Evolutionary conservation across 2,329 filamentous ascomycete species (phyloP).

Genomic region (Xylariaceae sp.): DNA sequence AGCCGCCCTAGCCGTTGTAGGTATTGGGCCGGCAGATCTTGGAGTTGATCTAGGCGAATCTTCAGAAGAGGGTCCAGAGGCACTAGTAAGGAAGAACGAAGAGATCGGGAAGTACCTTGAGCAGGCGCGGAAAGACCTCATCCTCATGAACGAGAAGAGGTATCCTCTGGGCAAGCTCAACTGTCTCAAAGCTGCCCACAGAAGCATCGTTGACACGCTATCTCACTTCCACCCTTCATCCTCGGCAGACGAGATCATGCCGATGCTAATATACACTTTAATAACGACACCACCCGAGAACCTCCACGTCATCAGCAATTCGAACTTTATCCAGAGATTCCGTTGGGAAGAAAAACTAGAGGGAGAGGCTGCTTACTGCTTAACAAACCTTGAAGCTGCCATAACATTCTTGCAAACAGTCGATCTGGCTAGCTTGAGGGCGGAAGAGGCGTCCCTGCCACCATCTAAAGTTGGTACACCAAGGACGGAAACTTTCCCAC

Average conservation of each 20-base stretch:
- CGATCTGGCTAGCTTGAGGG: conserved; percentile 84
- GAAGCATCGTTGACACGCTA: conserved; percentile 89
- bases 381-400: conserved; percentile 94
- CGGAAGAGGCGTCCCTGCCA: conserved; percentile 75
- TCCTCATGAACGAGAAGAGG: conserved; percentile 82
- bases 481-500: conserved; percentile 61
- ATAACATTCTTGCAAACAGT: conserved; percentile 96
- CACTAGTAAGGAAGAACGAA: conserved; percentile 63
- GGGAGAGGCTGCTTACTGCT: conserved; percentile 92
- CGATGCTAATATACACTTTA: conserved; percentile 93
- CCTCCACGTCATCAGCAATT: conserved; percentile 89
- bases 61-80: conserved; percentile 59
- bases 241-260: conserved; percentile 95
- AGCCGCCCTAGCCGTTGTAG: conserved; percentile 86
- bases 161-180: conserved; percentile 92
- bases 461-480: conserved; percentile 65
- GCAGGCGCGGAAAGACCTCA: conserved; percentile 72
- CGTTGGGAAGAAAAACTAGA: conserved; percentile 84
- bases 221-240: conserved; percentile 75
- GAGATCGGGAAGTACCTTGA: conserved; percentile 77
- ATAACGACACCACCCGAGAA: conserved; percentile 88
- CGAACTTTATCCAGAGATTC: conserved; percentile 94
- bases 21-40: conserved; percentile 85
- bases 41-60: conserved; percentile 73
- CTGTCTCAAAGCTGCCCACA: conserved; percentile 85